These are phyloP conservation scores for Coemansia sp. DNA, from an alignment of 192 early-diverging fungal species.

Conservation along the genomic window DNA sequence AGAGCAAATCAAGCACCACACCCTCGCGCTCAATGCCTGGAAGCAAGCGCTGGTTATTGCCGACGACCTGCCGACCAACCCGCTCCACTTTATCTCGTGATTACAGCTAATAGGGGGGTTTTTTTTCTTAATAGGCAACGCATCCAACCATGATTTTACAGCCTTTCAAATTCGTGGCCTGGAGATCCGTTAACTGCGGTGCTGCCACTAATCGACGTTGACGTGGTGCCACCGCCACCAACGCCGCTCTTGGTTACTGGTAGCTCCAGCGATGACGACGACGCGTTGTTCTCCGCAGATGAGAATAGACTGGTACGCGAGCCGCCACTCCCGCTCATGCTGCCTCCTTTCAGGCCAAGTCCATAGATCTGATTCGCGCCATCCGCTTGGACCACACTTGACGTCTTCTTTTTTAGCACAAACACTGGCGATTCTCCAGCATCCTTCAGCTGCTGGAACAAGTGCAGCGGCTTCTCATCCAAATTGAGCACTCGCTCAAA, in stretches of 20 bases:
- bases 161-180: slow-evolving; percentile 38
- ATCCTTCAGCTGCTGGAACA: slow-evolving; percentile 73
- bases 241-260: slow-evolving; percentile 17
- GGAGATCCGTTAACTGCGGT: slow-evolving; percentile 11
- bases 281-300: slow-evolving; percentile 40
- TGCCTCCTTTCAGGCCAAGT: slow-evolving; percentile 11
- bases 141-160: background rate
- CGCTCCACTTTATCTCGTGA: slow-evolving; percentile 48
- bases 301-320: slow-evolving; percentile 47
- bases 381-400: background rate
- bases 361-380: background rate
- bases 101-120: no score
- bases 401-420: slow-evolving; percentile 63
- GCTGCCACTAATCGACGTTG: slow-evolving; percentile 10
- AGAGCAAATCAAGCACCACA: slow-evolving; percentile 56
- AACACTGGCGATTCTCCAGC: slow-evolving; percentile 69
- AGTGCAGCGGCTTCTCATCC: slow-evolving; percentile 69
- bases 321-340: slow-evolving; percentile 19
- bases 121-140: background rate
- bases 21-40: slow-evolving; percentile 51
- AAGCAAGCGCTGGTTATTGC: slow-evolving; percentile 51
- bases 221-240: slow-evolving; percentile 6
- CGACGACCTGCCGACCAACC: slow-evolving; percentile 46
- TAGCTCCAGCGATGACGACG: slow-evolving; percentile 44
- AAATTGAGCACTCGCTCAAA: slow-evolving; percentile 64